Base-by-base conservation (phyloP, 2,329 filamentous ascomycete species). In the Xylariaceae sp. region DNA sequence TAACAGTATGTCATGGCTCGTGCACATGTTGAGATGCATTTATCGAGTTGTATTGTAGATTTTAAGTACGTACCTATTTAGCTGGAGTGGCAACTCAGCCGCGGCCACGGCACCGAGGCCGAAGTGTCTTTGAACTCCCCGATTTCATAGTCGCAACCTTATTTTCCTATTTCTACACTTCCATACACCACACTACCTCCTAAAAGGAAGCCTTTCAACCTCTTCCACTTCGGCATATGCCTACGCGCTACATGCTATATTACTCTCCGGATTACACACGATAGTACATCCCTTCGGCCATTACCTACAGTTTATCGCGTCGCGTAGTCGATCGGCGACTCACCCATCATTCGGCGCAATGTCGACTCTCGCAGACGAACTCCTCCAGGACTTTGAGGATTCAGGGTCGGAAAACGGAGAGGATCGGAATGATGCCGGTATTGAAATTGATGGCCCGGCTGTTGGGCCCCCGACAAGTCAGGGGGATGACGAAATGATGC, bases 301-400 rank as follows among this genome's bases (percentile, higher is more conserved):
- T 10, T 16, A 37, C 32, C 32, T 16, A 37, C 32, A 14, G 32
- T 37, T 14, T 37, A 29, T 20, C 20, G 19, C 42, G 32, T 12
- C 20, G 45, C 50, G 41, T 20, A 40, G 40, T 44, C 20, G 14
- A 6, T 50, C 47, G 44, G 40, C 47, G 44, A 41, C 45, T 44
- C 16, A 54, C 52, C n/a, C 37, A 45, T 20, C 20, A 19, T 7
- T 50, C 60, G 53, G 23, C 68, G 74, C 59, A 50, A 96, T 97
- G 92, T 91, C 93, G 72, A 96, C 91, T 44, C 83, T 96, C 61
- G 93, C 91, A 60, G 93, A 98, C 69, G 93, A 98, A 73, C 84
- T 99, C 10, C 81, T 98, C 66, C 90, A 95, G 69, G 91, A 96
- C 72, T 95, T 96, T 62, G 91, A 92, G 67, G 91, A 96, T 70